These are phyloP conservation scores for Aspergillus incahuasiensis DNA, from an alignment of 495 filamentous ascomycete genomes.

Conservation along the genomic window DNA sequence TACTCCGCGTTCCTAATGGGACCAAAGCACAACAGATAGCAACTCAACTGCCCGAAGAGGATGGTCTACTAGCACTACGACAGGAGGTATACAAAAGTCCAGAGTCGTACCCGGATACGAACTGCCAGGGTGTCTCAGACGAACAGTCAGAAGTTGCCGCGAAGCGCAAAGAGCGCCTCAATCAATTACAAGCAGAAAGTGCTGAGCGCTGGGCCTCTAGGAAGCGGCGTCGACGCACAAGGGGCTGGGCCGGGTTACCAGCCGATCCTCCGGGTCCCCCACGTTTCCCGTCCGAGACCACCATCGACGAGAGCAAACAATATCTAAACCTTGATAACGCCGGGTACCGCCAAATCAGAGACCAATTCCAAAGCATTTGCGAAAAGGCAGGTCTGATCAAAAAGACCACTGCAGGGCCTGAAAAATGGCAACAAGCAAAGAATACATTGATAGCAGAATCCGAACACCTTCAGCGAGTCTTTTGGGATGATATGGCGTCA, in stretches of 20 bases:
- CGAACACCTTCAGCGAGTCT: slow-evolving; percentile 60
- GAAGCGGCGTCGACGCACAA: slow-evolving; percentile 69
- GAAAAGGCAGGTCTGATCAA: slow-evolving; percentile 60
- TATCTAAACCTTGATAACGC: slow-evolving; percentile 60
- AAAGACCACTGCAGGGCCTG: slow-evolving; percentile 68
- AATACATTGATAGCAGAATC: slow-evolving; percentile 62
- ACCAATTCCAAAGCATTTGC: slow-evolving; percentile 67
- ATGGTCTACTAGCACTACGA: slow-evolving; percentile 37
- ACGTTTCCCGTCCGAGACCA: slow-evolving; percentile 76
- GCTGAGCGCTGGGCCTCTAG: slow-evolving; percentile 58
- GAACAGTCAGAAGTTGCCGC: slow-evolving; percentile 43
- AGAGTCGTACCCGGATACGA: slow-evolving; percentile 42
- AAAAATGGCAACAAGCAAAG: slow-evolving; percentile 69
- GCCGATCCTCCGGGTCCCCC: slow-evolving; percentile 71
- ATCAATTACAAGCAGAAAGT: slow-evolving; percentile 57
- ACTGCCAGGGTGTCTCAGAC: slow-evolving; percentile 7
- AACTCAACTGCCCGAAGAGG: slow-evolving; percentile 37
- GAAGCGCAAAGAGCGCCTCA: slow-evolving; percentile 52
- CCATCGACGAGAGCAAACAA: slow-evolving; percentile 71
- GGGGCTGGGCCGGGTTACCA: slow-evolving; percentile 65
- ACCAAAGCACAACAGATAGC: slow-evolving; percentile 40
- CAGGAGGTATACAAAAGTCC: too few relatives aligned
- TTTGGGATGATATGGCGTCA: slow-evolving; percentile 44
- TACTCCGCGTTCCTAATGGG: slow-evolving; percentile 56
- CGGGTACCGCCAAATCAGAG: slow-evolving; percentile 58